phyloP scores from a whole-genome alignment of 129 eudicot species.

The Silybum marianum region DNA sequence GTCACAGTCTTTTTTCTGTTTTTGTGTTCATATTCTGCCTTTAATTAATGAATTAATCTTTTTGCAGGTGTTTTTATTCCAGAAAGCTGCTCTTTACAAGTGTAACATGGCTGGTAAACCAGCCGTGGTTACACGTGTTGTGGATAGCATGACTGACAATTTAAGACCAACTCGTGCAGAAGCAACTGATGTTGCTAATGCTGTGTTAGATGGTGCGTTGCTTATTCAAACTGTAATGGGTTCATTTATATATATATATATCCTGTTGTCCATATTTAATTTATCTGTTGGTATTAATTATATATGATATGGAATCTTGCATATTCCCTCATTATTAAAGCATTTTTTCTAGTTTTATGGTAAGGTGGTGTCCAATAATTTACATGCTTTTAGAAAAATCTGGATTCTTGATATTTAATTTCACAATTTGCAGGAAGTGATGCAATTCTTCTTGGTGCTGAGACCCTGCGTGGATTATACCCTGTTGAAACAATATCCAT shows the following conservation, averaged over 20 bases:
- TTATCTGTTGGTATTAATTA: background rate
- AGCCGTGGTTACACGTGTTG: slow-evolving; percentile 78
- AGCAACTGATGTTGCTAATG: slow-evolving; percentile 85
- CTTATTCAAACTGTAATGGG: background rate
- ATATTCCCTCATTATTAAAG: background rate
- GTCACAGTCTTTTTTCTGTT: background rate
- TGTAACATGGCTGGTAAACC: slow-evolving; percentile 82
- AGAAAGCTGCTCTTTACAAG: slow-evolving; percentile 67
- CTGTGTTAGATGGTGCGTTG: slow-evolving; percentile 63
- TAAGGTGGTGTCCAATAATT: background rate
- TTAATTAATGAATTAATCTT: background rate
- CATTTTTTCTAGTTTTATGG: background rate
- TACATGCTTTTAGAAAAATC: background rate
- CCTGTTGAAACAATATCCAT: slow-evolving; percentile 68
- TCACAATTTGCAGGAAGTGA: slow-evolving; percentile 54
- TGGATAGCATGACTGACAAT: slow-evolving; percentile 76
- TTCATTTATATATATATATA: background rate
- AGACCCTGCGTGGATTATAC: slow-evolving; percentile 72
- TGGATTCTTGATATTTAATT: slow-evolving; percentile 3
- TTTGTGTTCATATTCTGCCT: background rate
- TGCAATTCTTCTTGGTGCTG: slow-evolving; percentile 81
- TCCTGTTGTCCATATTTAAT: background rate
- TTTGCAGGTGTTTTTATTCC: slow-evolving; percentile 67
- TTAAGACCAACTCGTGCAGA: slow-evolving; percentile 81
- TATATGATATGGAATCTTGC: background rate